A percentile compares a stretch with the other conserved stretches of the same genome.
Conservation (phyloP, 768 basidiomycete genomes). For the Exsudoporus frostii region DNA sequence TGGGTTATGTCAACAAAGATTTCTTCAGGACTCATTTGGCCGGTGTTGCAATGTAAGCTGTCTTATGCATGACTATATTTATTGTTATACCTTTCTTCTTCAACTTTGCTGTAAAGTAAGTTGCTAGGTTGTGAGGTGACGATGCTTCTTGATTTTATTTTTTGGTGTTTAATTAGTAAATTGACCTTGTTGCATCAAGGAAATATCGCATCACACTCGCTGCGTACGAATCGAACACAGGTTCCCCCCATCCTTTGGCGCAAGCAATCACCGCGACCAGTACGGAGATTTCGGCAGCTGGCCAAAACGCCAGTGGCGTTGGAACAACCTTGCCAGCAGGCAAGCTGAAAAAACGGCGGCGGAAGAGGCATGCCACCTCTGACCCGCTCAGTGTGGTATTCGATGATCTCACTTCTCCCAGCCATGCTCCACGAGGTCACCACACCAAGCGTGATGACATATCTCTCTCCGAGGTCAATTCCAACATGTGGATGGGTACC, state of each 20-base stretch:
- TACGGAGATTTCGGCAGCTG: neutral
- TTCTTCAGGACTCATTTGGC: conserved; percentile 17
- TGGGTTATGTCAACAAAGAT: conserved; percentile 1
- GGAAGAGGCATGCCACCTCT: neutral
- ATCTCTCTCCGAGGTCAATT: conserved; percentile 36
- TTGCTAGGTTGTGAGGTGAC: neutral
- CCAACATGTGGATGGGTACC: conserved; percentile 43
- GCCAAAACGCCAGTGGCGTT: neutral
- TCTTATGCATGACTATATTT: neutral
- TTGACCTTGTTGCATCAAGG: conserved; percentile 24
- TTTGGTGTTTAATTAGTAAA: neutral
- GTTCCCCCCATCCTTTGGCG: conserved; percentile 35
- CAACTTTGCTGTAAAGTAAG: neutral
- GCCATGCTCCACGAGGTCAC: conserved; percentile 1
- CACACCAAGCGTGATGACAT: conserved; percentile 29
- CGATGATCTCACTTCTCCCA: neutral
- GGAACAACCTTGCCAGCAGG: neutral
- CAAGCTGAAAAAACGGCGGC: conserved; percentile 7
- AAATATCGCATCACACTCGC: conserved; percentile 43
- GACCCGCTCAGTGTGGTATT: neutral
- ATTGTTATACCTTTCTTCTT: neutral
- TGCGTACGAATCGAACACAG: conserved; percentile 46
- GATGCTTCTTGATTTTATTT: neutral
- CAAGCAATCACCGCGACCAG: conserved; percentile 6
- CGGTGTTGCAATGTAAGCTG: conserved; percentile 18